A percentile compares a stretch with the other conserved stretches of the same genome.
phyloP scores from a whole-genome alignment of 1,284 basidiomycete genomes.

The Chalciporus sp. region DNA sequence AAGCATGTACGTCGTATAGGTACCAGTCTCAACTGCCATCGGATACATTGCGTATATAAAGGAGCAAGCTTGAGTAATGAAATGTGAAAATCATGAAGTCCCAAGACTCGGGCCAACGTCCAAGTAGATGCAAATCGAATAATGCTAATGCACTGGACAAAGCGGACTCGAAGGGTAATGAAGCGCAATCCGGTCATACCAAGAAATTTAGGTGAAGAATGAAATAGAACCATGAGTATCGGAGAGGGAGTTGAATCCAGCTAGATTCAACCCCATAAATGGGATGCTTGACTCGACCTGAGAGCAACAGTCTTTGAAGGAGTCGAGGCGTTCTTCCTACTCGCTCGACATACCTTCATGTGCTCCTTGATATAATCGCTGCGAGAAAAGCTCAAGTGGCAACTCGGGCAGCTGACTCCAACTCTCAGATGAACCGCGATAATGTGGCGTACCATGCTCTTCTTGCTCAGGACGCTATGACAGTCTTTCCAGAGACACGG shows the following conservation, averaged over 20 bases:
- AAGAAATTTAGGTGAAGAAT: too few species aligned
- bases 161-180: too few species aligned
- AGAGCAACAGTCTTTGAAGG: neutral
- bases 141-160: too few species aligned
- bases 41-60: too few species aligned
- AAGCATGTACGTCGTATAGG: too few species aligned
- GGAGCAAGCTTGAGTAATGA: too few species aligned
- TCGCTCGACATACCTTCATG: conserved; percentile 12
- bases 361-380: conserved; percentile 28
- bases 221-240: neutral
- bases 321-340: neutral
- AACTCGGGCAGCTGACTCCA: conserved; percentile 21
- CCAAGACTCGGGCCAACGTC: too few species aligned
- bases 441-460: conserved; percentile 28
- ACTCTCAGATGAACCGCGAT: conserved; percentile 22
- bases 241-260: neutral
- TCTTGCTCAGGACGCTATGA: conserved; percentile 19
- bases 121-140: too few species aligned
- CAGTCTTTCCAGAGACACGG: conserved; percentile 19
- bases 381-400: conserved; percentile 23
- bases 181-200: too few species aligned
- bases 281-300: neutral
- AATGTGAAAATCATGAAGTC: too few species aligned
- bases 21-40: too few species aligned
- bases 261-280: neutral